A percentile compares a stretch with the other conserved stretches of the same genome.
phyloP scores from a whole-genome alignment of 2,329 filamentous ascomycete genomes.

The Juglanconis juglandina region DNA sequence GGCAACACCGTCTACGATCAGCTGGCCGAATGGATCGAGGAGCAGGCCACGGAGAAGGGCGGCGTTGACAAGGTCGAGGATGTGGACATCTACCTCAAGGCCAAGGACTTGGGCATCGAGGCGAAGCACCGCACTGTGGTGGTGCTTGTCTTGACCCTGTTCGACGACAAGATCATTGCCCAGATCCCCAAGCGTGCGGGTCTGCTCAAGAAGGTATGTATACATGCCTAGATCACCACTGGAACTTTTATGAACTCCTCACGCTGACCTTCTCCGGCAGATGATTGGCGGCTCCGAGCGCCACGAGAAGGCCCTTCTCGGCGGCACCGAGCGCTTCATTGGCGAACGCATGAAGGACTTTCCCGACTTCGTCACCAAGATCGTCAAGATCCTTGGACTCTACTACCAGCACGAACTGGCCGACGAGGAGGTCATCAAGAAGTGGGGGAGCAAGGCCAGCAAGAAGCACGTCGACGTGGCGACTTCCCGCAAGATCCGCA shows the following conservation, averaged over 20 bases:
- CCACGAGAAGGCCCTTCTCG: conserved; percentile 92
- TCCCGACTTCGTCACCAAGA: conserved; percentile 69
- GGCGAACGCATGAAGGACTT: conserved; percentile 68
- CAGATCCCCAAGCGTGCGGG: conserved; percentile 80
- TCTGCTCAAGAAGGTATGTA: conserved; percentile 80
- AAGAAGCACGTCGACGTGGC: conserved; percentile 94
- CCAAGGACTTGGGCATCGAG: conserved; percentile 93
- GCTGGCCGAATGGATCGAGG: conserved; percentile 88
- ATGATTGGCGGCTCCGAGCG: conserved; percentile 78
- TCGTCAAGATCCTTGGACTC: conserved; percentile 83
- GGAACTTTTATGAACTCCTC: not conserved
- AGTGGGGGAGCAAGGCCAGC: conserved; percentile 92
- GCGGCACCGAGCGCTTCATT: conserved; percentile 90
- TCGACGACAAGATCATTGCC: conserved; percentile 82
- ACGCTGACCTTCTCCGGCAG: conserved; percentile 39
- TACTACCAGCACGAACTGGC: conserved; percentile 90
- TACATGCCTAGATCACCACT: not conserved
- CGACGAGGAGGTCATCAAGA: conserved; percentile 80
- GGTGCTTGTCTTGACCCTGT: conserved; percentile 89
- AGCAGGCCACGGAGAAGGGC: conserved; percentile 67
- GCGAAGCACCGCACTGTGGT: conserved; percentile 88
- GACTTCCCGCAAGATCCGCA: conserved; percentile 92
- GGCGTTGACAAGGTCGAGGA: conserved; percentile 78
- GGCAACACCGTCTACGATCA: conserved; percentile 80
- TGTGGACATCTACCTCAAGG: conserved; percentile 91